Evolutionary conservation across 192 early-diverging fungal species (phyloP), one percentile per base, ranked within the genome.

Genomic region (Podila verticillata): DNA sequence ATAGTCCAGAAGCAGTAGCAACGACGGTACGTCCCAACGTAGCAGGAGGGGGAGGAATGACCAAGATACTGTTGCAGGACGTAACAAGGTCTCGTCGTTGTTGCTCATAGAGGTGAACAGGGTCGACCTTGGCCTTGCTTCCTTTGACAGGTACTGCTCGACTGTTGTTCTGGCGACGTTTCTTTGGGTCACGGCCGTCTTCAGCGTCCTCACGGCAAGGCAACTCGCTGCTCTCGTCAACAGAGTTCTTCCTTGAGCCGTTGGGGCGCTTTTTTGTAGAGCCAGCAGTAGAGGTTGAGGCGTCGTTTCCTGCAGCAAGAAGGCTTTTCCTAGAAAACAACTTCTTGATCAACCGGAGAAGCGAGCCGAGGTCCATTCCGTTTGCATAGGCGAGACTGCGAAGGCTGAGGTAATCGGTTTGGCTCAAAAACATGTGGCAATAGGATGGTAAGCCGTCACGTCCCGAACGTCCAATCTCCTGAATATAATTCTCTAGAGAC

Each of bases 381-480:
- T 87, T 84, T 6, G 82, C 63, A 66, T 81, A 87, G 24, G 82
- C 81, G 36, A 84, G 63, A 63, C 85, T 87, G n/a, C 85, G 60
- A 26, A 87, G 59, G 3, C 74, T 68, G 7, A 84, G 66, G 29
- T 87, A 87, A 35, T 87, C 74, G 24, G 83, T 68, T 15, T 79
- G 82, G 20, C 82, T 85, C 65, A 91, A 68, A n/a, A 91, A 85
- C 81, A 91, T 80, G 32, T 80, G 77, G 29, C 77, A 80, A 34
- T 72, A 80, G 0, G 63, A 82, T 17, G 78, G 82, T 2, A 66
- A 64, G 1, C 90, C 90, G 59, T 93, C 92, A 22, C 92, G 84
- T 36, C 92, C 92, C 0, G 90, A 89, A 19, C 92, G 88, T 0
- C 92, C 92, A 54, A 83, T 87, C 82, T 94, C 94, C 75, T 97